Base-by-base conservation (phyloP, 371 early-diverging fungal genomes). In the Lichtheimia ornata region DNA sequence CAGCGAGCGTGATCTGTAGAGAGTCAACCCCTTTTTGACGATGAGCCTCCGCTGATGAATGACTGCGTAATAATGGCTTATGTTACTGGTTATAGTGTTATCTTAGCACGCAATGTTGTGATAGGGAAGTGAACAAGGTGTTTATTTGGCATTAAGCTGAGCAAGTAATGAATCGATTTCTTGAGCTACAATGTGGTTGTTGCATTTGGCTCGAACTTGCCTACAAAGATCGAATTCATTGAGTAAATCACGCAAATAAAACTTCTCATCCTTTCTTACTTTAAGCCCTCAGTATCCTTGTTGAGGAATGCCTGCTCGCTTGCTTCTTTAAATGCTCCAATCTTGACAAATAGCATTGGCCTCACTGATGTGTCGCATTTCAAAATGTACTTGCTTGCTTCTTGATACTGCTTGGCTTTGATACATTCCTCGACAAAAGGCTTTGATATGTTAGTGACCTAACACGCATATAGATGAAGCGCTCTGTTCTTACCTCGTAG, bases 351-450 rank as follows among this genome's bases (percentile, higher is more conserved):
- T 27, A 93, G 69, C 54, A 77, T 77, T 1, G 94, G 89, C 6
- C 91, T 75, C 1, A 84, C 77, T 5, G 75, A 71, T 1, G 86
- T 75, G 55, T 93, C 92, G 63, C 94, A 93, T 49, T 82, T 82
- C 5, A 86, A 69, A 44, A 93, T 91, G 63, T 93, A 94, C 66
- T 88, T 88, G 45, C 86, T 80, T 0, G 94, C 93, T 70, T 94
- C 93, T 30, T 84, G 84, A 50, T 83, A 86, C 66, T 92, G 91
- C 67, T 83, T 77, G 17, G 92, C 91, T 58, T 83, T 83, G 35
- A 92, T 84, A 60, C 92, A 93, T 57, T 89, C 92, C 59, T 91
- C 90, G 18, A 91, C 93, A 80, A 94, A 94, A 15, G 94, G 92
- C 66, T 88, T 56, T 20, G 27, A 7, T 35, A 9, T 47, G 18